A percentile compares a stretch with the other conserved stretches of the same genome.
Conservation (phyloP, 2,329 filamentous ascomycete genomes). For the Delphinella strobiligena region DNA sequence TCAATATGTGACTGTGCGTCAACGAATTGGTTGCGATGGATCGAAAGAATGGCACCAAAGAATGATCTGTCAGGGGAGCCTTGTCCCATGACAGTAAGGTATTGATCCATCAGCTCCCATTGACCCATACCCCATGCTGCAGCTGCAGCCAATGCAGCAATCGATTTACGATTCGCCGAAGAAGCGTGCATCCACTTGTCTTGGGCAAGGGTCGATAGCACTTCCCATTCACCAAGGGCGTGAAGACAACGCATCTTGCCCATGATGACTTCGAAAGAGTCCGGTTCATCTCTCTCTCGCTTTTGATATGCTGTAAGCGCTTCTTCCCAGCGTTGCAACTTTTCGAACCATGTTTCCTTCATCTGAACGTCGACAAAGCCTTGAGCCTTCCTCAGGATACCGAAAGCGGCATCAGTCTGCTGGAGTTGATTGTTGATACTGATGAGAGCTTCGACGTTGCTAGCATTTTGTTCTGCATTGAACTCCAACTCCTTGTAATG, state of each 20-base stretch:
- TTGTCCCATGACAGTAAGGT: constrained; percentile 88
- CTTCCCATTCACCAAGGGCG: constrained; percentile 94
- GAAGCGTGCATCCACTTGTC: constrained; percentile 89
- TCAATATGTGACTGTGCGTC: constrained; percentile 83
- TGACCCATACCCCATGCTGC: constrained; percentile 94
- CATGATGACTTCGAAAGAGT: constrained; percentile 90
- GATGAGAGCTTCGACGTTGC: constrained; percentile 91
- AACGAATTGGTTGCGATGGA: constrained; percentile 91
- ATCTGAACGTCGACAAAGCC: constrained; percentile 92
- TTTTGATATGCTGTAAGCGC: constrained; percentile 84
- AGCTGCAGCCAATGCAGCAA: constrained; percentile 86
- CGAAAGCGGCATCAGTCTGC: constrained; percentile 96
- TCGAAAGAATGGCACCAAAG: constrained; percentile 88
- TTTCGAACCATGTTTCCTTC: constrained; percentile 98
- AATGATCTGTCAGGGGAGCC: constrained; percentile 91
- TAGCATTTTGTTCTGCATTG: constrained; percentile 90
- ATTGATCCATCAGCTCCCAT: constrained; percentile 98
- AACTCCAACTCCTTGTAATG: constrained; percentile 99
- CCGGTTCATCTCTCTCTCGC: constrained; percentile 58
- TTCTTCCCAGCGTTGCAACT: constrained; percentile 96
- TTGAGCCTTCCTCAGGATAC: constrained; percentile 91
- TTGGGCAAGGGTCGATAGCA: constrained; percentile 74
- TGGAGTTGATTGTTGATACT: constrained; percentile 99
- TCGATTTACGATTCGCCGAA: constrained; percentile 75
- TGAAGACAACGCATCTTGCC: constrained; percentile 99